Percentiles rank a stretch among this genome's conserved stretches.
Conservation (phyloP, 768 basidiomycete species). For the Infundibulicybe gibba region DNA sequence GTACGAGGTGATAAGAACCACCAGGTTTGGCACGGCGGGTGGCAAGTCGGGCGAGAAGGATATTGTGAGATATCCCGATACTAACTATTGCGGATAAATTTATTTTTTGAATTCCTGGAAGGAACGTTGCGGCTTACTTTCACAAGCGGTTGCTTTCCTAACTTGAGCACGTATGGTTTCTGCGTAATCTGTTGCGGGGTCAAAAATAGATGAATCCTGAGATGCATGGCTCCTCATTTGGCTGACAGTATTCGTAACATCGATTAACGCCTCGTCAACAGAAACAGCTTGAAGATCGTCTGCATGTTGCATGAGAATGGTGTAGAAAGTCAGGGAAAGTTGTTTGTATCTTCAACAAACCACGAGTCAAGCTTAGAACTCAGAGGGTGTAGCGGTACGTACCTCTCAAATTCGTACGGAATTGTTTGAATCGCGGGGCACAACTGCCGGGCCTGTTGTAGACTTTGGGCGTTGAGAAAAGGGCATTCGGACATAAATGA, state of each 20-base stretch:
- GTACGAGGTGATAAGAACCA: constrained; percentile 71
- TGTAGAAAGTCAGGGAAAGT: constrained; percentile 86
- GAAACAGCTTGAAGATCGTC: constrained; percentile 95
- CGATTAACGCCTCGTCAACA: constrained; percentile 93
- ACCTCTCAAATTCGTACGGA: constrained; percentile 93
- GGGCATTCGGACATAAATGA: neutral
- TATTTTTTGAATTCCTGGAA: neutral
- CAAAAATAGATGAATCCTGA: constrained; percentile 26
- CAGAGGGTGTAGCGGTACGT: constrained; percentile 11
- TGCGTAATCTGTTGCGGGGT: constrained; percentile 76
- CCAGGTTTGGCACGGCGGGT: constrained; percentile 91
- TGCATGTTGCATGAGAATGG: constrained; percentile 83
- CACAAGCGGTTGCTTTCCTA: constrained; percentile 75
- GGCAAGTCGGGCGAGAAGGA: constrained; percentile 89
- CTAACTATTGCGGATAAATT: constrained; percentile 51
- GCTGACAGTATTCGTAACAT: constrained; percentile 65
- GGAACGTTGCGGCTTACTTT: constrained; percentile 47
- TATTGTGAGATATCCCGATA: constrained; percentile 90
- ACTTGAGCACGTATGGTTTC: constrained; percentile 79
- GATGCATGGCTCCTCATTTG: constrained; percentile 27
- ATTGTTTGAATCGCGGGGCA: constrained; percentile 75
- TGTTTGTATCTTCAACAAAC: constrained; percentile 67
- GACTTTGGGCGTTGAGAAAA: constrained; percentile 31
- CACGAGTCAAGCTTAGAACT: neutral
- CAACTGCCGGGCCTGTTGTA: constrained; percentile 75